Evolutionary conservation across 169 alveolate genomes (phyloP), one percentile per base, ranked within the genome.

Genomic region (Plasmodium vinckei): DNA sequence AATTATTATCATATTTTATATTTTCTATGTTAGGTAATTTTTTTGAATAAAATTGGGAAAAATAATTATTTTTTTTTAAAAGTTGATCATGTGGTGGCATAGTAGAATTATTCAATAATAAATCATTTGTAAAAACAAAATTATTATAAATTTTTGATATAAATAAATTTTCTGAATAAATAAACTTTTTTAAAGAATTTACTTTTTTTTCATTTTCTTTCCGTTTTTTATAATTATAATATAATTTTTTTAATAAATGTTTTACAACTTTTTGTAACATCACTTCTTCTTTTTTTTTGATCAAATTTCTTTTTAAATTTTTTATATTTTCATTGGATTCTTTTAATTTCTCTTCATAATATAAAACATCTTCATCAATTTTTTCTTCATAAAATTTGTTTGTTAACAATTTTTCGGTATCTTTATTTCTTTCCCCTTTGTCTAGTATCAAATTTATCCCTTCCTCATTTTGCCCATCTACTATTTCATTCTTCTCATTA

Each of bases 121-220:
- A 39, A 60, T 73, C 47, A 60, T 39, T 61, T 5, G 46, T 57
- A 65, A 61, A 60, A 73, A 61, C 23, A 63, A 44, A 73, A 21
- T 73, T 59, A 53, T 73, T 60, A 54, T 39, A 73, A 47, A 61
- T 73, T 25, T 73, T 61, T 7, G 88, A 73, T 61, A 73, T 73
- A 25, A 73, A 73, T 44, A 73, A 46, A 59, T 73, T 73, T 73
- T 61, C 88, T n/a, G 88, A 73, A 47, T 73, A 73, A 17, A 73
- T 73, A 60, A 73, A 73, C 25, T 61, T 73, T 61, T 73, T 73
- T 61, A 73, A 73, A 1, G 88, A 73, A 61, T 61, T 73, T 60
- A 73, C 49, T 56, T 73, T 73, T 61, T 54, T 59, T 60, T 73
- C 88, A 61, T 51, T 47, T 73, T 73, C 88, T 73, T 73, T 73